These are phyloP conservation scores for Penicillium diatomitis DNA, from an alignment of 495 filamentous ascomycete genomes.

Conservation along the genomic window DNA sequence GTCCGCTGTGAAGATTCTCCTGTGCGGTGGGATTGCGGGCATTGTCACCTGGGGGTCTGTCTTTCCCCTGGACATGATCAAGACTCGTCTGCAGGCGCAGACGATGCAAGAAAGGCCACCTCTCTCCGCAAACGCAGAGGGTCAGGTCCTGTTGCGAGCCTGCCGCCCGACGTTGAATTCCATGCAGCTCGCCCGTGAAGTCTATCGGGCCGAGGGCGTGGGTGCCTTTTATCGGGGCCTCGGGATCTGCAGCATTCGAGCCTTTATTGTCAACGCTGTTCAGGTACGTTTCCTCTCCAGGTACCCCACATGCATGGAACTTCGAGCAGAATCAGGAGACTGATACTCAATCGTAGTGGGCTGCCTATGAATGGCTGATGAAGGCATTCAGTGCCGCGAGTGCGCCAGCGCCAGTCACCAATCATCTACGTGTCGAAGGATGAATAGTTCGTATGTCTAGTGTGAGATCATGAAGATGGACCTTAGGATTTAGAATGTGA, in stretches of 20 bases:
- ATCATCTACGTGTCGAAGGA: neutral
- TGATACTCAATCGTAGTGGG: conserved; percentile 48
- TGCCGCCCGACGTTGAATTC: conserved; percentile 37
- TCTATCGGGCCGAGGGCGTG: conserved; percentile 56
- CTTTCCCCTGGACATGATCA: conserved; percentile 82
- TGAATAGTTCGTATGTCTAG: too few relatives aligned
- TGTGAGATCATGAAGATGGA: too few relatives aligned
- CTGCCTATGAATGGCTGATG: conserved; percentile 80
- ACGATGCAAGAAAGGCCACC: conserved; percentile 15
- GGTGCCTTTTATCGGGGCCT: conserved; percentile 70
- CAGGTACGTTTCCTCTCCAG: conserved; percentile 31
- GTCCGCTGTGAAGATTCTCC: conserved; percentile 53
- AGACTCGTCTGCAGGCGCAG: conserved; percentile 76
- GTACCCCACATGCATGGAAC: neutral
- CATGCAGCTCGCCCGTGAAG: conserved; percentile 49
- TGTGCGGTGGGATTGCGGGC: conserved; percentile 80
- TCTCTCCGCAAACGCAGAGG: conserved; percentile 16
- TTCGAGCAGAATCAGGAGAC: neutral
- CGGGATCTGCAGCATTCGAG: conserved; percentile 66
- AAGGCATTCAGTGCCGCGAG: conserved; percentile 20
- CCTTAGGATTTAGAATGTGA: too few relatives aligned
- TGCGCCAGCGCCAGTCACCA: neutral
- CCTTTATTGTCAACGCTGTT: conserved; percentile 74
- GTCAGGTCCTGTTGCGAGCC: conserved; percentile 12
- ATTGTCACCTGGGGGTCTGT: conserved; percentile 78